A percentile compares a stretch with the other conserved stretches of the same genome.
phyloP scores from a whole-genome alignment of 495 filamentous ascomycete species.

The Penicillium lagena region DNA sequence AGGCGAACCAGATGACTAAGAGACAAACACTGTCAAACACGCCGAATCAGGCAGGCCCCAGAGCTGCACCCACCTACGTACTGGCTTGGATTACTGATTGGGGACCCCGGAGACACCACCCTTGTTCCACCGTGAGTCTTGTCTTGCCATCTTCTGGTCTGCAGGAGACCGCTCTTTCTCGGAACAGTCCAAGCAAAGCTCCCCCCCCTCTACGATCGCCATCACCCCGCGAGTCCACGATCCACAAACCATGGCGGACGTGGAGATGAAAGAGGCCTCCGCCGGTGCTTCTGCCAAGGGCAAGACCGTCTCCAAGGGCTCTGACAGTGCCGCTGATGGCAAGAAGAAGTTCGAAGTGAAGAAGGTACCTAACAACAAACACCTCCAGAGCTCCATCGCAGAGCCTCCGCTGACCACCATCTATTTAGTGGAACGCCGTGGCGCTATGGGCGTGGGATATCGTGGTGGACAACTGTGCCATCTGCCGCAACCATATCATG shows the following conservation, averaged over 20 bases:
- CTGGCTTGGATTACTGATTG: no score
- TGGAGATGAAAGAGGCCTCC: slow-evolving; percentile 89
- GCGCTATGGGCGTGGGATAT: slow-evolving; percentile 99
- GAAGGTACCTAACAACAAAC: slow-evolving; percentile 55
- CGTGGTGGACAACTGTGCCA: slow-evolving; percentile 98
- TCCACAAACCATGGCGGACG: slow-evolving; percentile 73
- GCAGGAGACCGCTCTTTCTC: no score
- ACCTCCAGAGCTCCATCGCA: slow-evolving; percentile 1
- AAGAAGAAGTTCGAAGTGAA: slow-evolving; percentile 98
- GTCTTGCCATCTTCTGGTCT: no score
- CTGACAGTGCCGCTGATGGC: slow-evolving; percentile 53
- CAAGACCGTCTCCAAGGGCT: slow-evolving; percentile 55
- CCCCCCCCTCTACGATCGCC: not conserved
- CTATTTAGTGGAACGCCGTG: slow-evolving; percentile 90
- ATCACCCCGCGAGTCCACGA: slow-evolving; percentile 2
- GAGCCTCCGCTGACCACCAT: not conserved
- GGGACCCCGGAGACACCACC: no score
- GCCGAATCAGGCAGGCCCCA: not conserved
- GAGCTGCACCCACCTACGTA: not conserved
- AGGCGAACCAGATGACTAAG: not conserved
- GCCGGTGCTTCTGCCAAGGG: slow-evolving; percentile 43
- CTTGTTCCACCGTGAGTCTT: no score
- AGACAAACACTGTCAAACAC: not conserved
- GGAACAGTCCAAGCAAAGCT: no score
- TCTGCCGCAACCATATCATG: slow-evolving; percentile 99